Base-by-base conservation (phyloP, 352 stramenopile species). In the Globisporangium orthogonon region DNA sequence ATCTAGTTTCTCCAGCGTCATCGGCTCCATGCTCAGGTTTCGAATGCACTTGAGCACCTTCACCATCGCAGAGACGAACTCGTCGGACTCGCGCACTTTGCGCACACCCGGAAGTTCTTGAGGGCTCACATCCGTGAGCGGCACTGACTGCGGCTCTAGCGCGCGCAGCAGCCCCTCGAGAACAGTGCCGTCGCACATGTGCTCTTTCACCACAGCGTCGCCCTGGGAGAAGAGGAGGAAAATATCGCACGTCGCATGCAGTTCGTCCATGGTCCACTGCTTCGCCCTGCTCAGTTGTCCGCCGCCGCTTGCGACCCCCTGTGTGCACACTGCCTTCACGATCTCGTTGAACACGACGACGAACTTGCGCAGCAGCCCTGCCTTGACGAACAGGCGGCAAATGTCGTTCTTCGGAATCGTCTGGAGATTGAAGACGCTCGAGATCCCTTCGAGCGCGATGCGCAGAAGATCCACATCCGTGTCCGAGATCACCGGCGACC, bases 351-450 rank as follows among this genome's bases (percentile, higher is more conserved):
- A 96, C 0, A 96, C 84, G 1, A 82, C 61, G 41, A 97, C 76
- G 46, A 97, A 93, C 67, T 94, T 91, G 33, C 79, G 78, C 7
- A 98, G 69, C 10, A 98, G 62, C 0, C 91, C 91, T 0, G 94
- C 82, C 61, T 97, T 97, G 5, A 97, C 87, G 63, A 98, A 97
- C n/a, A 98, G 76, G 11, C 91, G 83, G 60, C 91, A 98, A 61
- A 97, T 97, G 54, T 98, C 91, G 63, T 96, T 95, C 55, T 96
- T 97, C 3, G 85, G 86, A 48, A 97, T 96, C 1, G 89, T 94
- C 62, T 96, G 91, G 3, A 97, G 76, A 7, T 82, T 76, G 60
- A 97, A 98, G 4, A 97, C 86, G 53, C 86, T 89, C 53, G 90
- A 76, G 48, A 97, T 95, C 46, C 91, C 91, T 56, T 97, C 85